These are phyloP conservation scores for Neurospora intermedia DNA, from an alignment of 495 filamentous ascomycete species.

Conservation along the genomic window DNA sequence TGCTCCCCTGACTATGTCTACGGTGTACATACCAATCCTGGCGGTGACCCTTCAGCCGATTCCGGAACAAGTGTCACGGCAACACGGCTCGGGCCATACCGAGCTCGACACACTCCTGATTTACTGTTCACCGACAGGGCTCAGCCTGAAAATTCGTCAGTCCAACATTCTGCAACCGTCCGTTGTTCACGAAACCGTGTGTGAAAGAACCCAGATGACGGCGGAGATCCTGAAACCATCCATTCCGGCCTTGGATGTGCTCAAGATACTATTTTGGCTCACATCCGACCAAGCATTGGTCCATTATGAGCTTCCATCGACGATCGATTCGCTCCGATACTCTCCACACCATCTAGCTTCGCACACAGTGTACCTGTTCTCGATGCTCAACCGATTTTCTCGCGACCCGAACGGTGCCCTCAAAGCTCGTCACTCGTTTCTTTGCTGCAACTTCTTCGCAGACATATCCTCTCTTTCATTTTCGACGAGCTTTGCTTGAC, in stretches of 20 bases:
- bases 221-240: not conserved
- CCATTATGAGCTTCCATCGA: not conserved
- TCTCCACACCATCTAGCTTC: not conserved
- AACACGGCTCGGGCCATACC: not conserved
- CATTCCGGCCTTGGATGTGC: not conserved
- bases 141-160: not conserved
- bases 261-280: not conserved
- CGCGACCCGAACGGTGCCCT: not conserved
- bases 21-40: slow-evolving; percentile 8
- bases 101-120: not conserved
- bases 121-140: not conserved
- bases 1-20: slow-evolving; percentile 5
- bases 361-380: not conserved
- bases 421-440: not conserved
- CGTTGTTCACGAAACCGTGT: not conserved
- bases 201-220: not conserved
- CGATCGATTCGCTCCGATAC: not conserved
- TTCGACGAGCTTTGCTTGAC: not conserved
- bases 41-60: not conserved
- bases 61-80: not conserved
- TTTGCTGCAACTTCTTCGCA: not conserved
- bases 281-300: not conserved
- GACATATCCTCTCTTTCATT: not conserved
- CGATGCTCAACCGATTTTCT: not conserved
- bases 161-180: not conserved